These are phyloP conservation scores for Coccomyxa subellipsoidea DNA, from an alignment of 163 green algal genomes.

Conservation along the genomic window DNA sequence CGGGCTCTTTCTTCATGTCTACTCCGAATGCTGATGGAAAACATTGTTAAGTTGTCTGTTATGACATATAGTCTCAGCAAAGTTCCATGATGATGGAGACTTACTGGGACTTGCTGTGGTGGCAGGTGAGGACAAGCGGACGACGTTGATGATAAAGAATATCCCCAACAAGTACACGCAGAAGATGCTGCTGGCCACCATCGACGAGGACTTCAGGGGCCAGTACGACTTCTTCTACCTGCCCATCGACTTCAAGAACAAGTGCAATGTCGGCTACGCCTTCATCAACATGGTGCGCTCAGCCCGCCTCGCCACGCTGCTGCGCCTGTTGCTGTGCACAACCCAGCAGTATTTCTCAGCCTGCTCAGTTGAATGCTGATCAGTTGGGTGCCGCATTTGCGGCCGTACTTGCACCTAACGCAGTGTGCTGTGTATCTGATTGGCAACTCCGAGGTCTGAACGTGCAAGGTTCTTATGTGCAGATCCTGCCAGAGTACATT, in stretches of 20 bases:
- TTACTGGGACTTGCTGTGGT: neutral
- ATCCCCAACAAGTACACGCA: slow-evolving; percentile 99
- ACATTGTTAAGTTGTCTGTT: no score
- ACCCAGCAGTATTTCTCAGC: no score
- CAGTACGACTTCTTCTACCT: slow-evolving; percentile 99
- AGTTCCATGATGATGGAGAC: no score
- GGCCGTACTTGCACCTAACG: no score
- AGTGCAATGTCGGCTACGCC: slow-evolving; percentile 99
- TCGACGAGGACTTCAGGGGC: slow-evolving; percentile 84
- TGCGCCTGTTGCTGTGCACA: no score
- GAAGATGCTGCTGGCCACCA: slow-evolving; percentile 92
- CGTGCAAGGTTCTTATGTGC: neutral
- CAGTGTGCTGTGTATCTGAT: no score
- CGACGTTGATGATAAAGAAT: slow-evolving; percentile 99
- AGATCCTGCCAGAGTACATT: slow-evolving; percentile 68
- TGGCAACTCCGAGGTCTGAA: neutral
- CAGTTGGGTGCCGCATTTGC: no score
- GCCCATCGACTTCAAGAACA: slow-evolving; percentile 99
- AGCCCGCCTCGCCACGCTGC: neutral
- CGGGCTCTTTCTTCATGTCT: no score
- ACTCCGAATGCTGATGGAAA: no score
- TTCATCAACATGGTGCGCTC: slow-evolving; percentile 96
- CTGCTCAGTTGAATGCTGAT: no score
- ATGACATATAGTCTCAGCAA: no score
- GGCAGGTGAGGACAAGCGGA: slow-evolving; percentile 83